phyloP scores from a whole-genome alignment of 2,329 filamentous ascomycete genomes.

The Botrytis pseudocinerea region DNA sequence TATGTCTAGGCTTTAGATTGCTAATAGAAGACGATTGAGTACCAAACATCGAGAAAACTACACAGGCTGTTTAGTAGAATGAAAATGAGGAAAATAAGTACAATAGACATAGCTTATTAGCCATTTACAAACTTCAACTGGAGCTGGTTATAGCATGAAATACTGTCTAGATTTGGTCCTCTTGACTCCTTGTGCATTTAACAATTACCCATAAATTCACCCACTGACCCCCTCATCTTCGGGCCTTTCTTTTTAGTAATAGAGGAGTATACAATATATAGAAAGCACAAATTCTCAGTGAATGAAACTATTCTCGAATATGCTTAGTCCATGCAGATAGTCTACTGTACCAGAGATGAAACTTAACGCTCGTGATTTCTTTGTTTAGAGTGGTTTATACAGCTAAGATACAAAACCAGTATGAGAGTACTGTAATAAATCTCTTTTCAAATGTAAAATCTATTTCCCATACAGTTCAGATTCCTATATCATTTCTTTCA shows the following conservation, averaged over 20 bases:
- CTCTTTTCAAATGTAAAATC: background rate
- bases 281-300: background rate
- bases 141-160: background rate
- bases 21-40: background rate
- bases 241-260: background rate
- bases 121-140: accelerated
- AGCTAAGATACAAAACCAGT: background rate
- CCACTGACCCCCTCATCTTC: background rate
- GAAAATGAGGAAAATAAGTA: background rate
- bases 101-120: accelerated
- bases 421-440: background rate
- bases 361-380: background rate
- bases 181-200: background rate
- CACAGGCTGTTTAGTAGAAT: background rate
- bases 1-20: background rate
- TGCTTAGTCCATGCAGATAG: background rate
- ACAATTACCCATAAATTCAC: background rate
- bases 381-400: background rate
- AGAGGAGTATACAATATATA: accelerated
- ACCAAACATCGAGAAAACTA: no score
- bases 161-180: background rate
- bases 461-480: accelerated
- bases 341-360: background rate
- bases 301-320: background rate
- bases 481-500: background rate